Conservation (phyloP, 1,284 basidiomycete species). For the Irpex sp. region DNA sequence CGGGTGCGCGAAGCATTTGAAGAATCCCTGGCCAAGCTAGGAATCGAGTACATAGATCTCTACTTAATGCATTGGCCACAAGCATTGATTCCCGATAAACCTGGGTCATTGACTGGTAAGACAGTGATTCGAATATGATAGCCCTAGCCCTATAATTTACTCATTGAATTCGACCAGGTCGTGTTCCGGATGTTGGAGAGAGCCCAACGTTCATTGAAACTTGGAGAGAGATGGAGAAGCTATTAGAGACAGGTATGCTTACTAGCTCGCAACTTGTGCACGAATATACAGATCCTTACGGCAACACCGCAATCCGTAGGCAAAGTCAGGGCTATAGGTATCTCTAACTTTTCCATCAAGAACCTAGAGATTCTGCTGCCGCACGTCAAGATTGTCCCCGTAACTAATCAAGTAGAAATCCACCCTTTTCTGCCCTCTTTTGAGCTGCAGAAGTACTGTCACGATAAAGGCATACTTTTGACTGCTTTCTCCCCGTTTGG, state of each 20-base stretch:
- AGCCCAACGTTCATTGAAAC: constrained; percentile 48
- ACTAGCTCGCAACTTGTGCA: neutral
- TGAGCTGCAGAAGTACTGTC: constrained; percentile 54
- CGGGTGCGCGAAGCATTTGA: constrained; percentile 42
- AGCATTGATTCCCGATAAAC: constrained; percentile 6
- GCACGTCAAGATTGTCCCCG: constrained; percentile 44
- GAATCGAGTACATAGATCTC: constrained; percentile 64
- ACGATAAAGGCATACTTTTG: constrained; percentile 52
- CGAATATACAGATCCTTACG: neutral
- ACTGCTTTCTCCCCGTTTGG: constrained; percentile 72
- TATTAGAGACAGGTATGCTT: constrained; percentile 37
- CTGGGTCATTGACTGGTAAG: neutral
- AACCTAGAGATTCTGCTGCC: constrained; percentile 39
- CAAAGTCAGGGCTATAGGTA: constrained; percentile 58
- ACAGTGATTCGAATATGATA: constrained; percentile 10
- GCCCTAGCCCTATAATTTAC: neutral
- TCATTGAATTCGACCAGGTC: constrained; percentile 4
- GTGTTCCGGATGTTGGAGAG: constrained; percentile 36
- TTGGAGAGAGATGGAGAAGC: constrained; percentile 58
- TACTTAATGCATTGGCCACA: constrained; percentile 67
- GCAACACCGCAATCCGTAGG: constrained; percentile 7
- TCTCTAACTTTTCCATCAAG: constrained; percentile 68
- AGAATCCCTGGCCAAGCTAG: constrained; percentile 52
- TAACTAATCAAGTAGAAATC: constrained; percentile 62
- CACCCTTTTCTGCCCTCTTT: constrained; percentile 58